phyloP scores from a whole-genome alignment of 2,329 filamentous ascomycete species.

The Leptographium galeiforme region DNA sequence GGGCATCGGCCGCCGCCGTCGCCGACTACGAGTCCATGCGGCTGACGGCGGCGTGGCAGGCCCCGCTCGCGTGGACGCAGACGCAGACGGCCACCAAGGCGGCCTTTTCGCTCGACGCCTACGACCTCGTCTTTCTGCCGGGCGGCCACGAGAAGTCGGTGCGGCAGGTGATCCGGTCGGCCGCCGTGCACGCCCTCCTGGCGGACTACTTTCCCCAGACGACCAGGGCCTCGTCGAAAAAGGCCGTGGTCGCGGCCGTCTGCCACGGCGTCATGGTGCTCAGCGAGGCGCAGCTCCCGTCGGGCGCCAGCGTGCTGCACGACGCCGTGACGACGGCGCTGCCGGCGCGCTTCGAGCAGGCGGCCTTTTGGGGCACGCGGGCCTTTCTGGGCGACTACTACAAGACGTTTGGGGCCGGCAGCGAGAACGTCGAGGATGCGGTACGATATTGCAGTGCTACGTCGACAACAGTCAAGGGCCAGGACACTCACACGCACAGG shows the following conservation, averaged over 20 bases:
- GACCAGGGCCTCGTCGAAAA: constrained; percentile 15
- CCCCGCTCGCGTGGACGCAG: constrained; percentile 30
- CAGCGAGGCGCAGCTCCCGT: constrained; percentile 23
- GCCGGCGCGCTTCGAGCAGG: constrained; percentile 33
- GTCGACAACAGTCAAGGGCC: too few species aligned
- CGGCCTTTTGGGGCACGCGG: constrained; percentile 34
- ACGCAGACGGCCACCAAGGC: constrained; percentile 5
- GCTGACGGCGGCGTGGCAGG: constrained; percentile 24
- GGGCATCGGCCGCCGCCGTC: constrained; percentile 28
- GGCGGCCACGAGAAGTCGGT: constrained; percentile 40
- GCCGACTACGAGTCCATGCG: constrained; percentile 30
- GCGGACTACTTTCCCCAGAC: constrained; percentile 34
- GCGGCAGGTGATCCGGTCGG: constrained; percentile 35
- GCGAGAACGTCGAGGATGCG: constrained; percentile 31
- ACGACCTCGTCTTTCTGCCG: constrained; percentile 35
- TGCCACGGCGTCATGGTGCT: constrained; percentile 41
- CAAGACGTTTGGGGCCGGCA: constrained; percentile 40
- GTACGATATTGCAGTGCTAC: constrained; percentile 17
- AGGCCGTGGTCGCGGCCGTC: constrained; percentile 30
- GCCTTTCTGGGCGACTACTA: constrained; percentile 39
- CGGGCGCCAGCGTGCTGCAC: constrained; percentile 32
- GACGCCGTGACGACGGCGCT: constrained; percentile 34
- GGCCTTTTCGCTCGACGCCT: constrained; percentile 29
- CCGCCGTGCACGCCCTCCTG: constrained; percentile 28
- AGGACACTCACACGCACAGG: constrained; percentile 14